These are phyloP conservation scores for Tripterygium wilfordii DNA, from an alignment of 177 flowering plant genomes.

Conservation along the genomic window DNA sequence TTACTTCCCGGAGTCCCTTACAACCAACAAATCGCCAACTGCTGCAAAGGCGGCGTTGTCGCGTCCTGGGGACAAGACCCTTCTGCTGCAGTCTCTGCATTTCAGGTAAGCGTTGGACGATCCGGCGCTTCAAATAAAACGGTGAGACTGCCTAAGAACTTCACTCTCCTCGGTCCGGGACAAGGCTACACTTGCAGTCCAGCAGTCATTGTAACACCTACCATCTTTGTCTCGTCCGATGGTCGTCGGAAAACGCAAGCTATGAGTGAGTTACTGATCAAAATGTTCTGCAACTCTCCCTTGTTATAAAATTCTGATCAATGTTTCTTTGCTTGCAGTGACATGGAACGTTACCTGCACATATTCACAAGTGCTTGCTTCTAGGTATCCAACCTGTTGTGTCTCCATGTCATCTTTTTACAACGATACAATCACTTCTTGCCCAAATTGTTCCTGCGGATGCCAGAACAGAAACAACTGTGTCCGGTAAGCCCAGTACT, in stretches of 20 bases:
- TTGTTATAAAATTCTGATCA: background rate
- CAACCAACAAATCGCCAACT: conserved; percentile 24
- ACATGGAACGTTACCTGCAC: conserved; percentile 35
- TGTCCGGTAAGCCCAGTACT: conserved; percentile 14
- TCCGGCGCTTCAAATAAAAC: conserved; percentile 28
- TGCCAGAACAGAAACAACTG: conserved; percentile 26
- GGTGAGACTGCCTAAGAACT: conserved; percentile 25
- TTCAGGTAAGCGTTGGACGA: conserved; percentile 25
- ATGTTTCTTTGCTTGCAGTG: conserved; percentile 18
- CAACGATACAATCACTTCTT: conserved; percentile 24
- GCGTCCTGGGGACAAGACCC: conserved; percentile 27
- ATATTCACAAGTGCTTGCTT: conserved; percentile 26
- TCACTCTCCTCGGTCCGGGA: conserved; percentile 26
- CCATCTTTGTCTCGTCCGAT: conserved; percentile 16
- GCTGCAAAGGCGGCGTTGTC: conserved; percentile 24
- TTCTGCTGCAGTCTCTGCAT: conserved; percentile 21
- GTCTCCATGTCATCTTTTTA: conserved; percentile 33
- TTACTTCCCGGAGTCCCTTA: conserved; percentile 25
- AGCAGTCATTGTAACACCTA: conserved; percentile 19
- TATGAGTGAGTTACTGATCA: conserved; percentile 22
- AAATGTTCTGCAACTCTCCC: too few relatives aligned
- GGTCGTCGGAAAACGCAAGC: conserved; percentile 24
- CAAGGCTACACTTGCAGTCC: conserved; percentile 27
- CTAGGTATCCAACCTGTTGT: conserved; percentile 21
- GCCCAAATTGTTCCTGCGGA: conserved; percentile 26